A percentile compares a stretch with the other conserved stretches of the same genome.
These are phyloP conservation scores for Hygrophoropsis aurantiaca DNA, from an alignment of 768 basidiomycete genomes.

Conservation along the genomic window DNA sequence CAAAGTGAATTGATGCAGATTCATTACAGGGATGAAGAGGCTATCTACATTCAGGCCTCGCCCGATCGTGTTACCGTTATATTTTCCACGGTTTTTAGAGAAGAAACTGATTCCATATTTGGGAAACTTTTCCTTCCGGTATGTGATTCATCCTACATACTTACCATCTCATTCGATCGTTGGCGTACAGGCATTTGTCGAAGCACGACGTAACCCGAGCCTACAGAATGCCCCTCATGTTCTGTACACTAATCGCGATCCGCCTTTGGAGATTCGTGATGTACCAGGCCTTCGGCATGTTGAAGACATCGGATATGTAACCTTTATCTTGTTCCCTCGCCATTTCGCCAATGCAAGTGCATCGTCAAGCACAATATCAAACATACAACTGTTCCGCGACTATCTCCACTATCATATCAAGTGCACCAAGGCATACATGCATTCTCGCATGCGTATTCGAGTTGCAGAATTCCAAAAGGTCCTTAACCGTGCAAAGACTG, in stretches of 20 bases:
- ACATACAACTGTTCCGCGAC: constrained; percentile 95
- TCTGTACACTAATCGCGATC: constrained; percentile 90
- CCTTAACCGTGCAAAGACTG: constrained; percentile 93
- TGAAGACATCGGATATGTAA: constrained; percentile 94
- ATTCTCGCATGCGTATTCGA: constrained; percentile 91
- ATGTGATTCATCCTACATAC: constrained; percentile 2
- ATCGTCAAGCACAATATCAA: constrained; percentile 82
- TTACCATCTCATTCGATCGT: constrained; percentile 6
- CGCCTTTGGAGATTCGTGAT: constrained; percentile 94
- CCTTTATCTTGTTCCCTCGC: constrained; percentile 96
- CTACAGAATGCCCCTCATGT: constrained; percentile 98
- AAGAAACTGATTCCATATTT: constrained; percentile 96
- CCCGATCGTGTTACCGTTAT: constrained; percentile 96
- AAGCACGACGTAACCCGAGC: constrained; percentile 89
- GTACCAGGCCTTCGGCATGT: constrained; percentile 76
- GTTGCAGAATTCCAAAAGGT: constrained; percentile 96
- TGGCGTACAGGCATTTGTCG: constrained; percentile 85
- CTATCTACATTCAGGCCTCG: constrained; percentile 91
- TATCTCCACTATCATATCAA: constrained; percentile 99
- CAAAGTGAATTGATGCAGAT: constrained; percentile 88
- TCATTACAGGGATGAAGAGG: constrained; percentile 96
- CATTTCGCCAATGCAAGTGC: constrained; percentile 77
- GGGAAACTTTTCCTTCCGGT: constrained; percentile 99
- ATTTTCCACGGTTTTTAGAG: constrained; percentile 94
- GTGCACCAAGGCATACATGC: constrained; percentile 98